phyloP scores from a whole-genome alignment of 2,329 filamentous ascomycete species.

The Sporothrix inflata region DNA sequence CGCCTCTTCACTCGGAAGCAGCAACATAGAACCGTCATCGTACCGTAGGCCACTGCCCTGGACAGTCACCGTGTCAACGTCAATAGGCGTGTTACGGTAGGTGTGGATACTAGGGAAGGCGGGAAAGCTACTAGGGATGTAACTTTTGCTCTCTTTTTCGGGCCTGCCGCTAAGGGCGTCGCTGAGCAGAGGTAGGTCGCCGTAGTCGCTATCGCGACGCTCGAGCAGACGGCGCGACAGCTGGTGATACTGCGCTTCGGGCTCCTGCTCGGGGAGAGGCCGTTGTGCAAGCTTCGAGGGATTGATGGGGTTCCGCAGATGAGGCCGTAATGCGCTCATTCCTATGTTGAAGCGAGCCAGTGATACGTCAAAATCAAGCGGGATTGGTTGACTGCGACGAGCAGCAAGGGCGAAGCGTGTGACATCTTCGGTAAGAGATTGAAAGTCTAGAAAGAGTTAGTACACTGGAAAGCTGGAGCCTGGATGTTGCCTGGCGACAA shows the following conservation, averaged over 20 bases:
- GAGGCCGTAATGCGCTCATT: slow-evolving; percentile 56
- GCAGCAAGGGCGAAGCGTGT: slow-evolving; percentile 52
- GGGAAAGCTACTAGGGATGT: slow-evolving; percentile 63
- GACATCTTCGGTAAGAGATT: slow-evolving; percentile 53
- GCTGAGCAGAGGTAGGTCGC: slow-evolving; percentile 52
- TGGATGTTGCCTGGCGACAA: not conserved
- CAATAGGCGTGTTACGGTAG: slow-evolving; percentile 61
- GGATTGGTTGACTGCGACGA: slow-evolving; percentile 57
- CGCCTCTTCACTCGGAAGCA: slow-evolving; percentile 33
- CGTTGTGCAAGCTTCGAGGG: slow-evolving; percentile 37
- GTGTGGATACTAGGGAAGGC: slow-evolving; percentile 67
- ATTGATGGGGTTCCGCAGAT: slow-evolving; percentile 58
- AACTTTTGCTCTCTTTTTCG: slow-evolving; percentile 59
- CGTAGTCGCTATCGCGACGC: not conserved
- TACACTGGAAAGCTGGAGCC: slow-evolving; percentile 11
- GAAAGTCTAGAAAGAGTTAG: slow-evolving; percentile 48
- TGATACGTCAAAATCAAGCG: slow-evolving; percentile 60
- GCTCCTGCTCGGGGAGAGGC: not conserved
- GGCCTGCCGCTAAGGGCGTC: slow-evolving; percentile 60
- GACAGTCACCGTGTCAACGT: slow-evolving; percentile 42
- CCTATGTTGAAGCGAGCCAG: slow-evolving; percentile 57
- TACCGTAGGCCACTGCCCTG: slow-evolving; percentile 36
- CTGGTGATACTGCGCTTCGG: not conserved
- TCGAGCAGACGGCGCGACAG: not conserved
- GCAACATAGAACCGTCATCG: slow-evolving; percentile 38